Conservation (phyloP, 2,329 filamentous ascomycete genomes). For the Alternaria novae-zelandiae region DNA sequence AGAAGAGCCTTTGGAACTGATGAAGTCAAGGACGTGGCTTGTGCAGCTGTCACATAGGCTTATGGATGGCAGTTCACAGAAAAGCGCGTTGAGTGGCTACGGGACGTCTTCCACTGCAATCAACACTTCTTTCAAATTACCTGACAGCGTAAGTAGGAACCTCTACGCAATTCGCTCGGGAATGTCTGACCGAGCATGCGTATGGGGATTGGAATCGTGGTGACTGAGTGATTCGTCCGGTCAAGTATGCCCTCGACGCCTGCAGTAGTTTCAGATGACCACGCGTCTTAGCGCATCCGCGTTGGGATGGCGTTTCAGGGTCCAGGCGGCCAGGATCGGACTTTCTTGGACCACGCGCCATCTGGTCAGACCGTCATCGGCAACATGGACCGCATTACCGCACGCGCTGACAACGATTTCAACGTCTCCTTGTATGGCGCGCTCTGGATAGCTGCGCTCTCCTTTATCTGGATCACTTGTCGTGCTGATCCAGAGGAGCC, state of each 20-base stretch:
- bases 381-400: constrained; percentile 35
- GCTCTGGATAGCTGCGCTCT: constrained; percentile 31
- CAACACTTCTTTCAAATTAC: constrained; percentile 11
- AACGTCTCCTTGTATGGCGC: constrained; percentile 21
- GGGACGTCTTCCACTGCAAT: constrained; percentile 14
- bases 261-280: constrained; percentile 19
- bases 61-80: neutral
- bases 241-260: neutral
- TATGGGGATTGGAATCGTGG: neutral
- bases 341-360: constrained; percentile 7
- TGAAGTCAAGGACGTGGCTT: neutral
- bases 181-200: neutral
- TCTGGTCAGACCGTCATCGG: constrained; percentile 3
- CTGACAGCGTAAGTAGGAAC: neutral
- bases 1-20: no score
- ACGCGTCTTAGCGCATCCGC: constrained; percentile 18
- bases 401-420: constrained; percentile 33
- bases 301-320: constrained; percentile 4
- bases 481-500: constrained; percentile 49
- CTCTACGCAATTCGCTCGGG: constrained; percentile 5
- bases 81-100: constrained; percentile 12
- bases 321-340: constrained; percentile 4
- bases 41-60: neutral
- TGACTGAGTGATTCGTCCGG: constrained; percentile 6
- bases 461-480: constrained; percentile 31